phyloP scores from a whole-genome alignment of 2,329 filamentous ascomycete genomes.

The Pyricularia sp. region DNA sequence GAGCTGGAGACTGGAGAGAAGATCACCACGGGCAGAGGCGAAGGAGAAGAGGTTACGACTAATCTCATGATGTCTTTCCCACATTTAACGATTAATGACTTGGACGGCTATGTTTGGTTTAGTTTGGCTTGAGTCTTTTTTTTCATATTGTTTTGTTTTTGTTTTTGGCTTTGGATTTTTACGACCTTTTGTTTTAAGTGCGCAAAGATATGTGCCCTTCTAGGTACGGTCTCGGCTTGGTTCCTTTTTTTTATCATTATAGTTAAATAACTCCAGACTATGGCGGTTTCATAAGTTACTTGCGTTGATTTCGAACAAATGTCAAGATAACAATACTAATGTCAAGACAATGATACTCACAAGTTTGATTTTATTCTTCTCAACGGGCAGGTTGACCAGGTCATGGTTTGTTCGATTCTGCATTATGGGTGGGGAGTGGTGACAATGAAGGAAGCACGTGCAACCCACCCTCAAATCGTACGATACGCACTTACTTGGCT shows the following conservation, averaged over 20 bases:
- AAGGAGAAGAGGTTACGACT: slow-evolving; percentile 6
- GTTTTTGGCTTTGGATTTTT: background rate
- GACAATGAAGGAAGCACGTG: background rate
- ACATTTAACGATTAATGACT: background rate
- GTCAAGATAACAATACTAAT: too few species aligned
- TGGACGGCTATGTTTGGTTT: background rate
- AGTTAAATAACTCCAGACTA: too few species aligned
- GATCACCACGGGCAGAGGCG: background rate
- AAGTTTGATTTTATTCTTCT: background rate
- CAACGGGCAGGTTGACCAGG: background rate
- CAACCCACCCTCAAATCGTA: background rate
- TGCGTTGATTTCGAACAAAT: too few species aligned
- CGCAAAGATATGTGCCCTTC: background rate
- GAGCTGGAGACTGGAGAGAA: background rate
- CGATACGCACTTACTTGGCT: background rate
- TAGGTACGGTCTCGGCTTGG: background rate
- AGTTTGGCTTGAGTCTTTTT: background rate
- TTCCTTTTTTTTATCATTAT: background rate
- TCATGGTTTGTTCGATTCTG: background rate
- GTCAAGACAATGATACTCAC: too few species aligned
- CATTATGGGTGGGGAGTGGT: background rate
- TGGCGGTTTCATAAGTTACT: too few species aligned
- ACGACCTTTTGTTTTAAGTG: background rate
- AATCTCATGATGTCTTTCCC: background rate
- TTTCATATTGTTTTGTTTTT: background rate